phyloP scores from a whole-genome alignment of 768 basidiomycete species.

The Coprinopsis sp. region DNA sequence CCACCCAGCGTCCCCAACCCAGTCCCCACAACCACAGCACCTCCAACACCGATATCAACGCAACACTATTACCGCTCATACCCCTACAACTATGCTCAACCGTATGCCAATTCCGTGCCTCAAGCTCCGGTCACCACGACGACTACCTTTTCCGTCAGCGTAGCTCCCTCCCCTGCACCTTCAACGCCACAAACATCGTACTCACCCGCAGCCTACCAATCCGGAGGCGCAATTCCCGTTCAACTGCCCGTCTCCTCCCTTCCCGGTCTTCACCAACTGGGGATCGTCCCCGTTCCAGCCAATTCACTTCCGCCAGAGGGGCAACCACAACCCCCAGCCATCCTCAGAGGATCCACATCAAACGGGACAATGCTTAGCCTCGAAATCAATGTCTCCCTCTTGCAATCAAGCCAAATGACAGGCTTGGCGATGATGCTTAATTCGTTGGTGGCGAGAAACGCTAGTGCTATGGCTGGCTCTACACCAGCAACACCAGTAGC shows the following conservation, averaged over 20 bases:
- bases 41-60: constrained; percentile 20
- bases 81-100: constrained; percentile 60
- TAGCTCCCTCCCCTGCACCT: constrained; percentile 24
- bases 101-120: constrained; percentile 41
- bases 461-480: constrained; percentile 11
- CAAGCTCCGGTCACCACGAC: constrained; percentile 34
- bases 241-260: constrained; percentile 66
- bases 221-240: constrained; percentile 52
- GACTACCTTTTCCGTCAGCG: constrained; percentile 21
- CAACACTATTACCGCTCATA: constrained; percentile 62
- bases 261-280: constrained; percentile 62
- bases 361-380: constrained; percentile 70
- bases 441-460: constrained; percentile 55
- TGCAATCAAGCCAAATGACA: constrained; percentile 75
- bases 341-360: constrained; percentile 65
- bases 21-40: constrained; percentile 26
- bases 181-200: constrained; percentile 28
- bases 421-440: constrained; percentile 69
- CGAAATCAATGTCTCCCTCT: constrained; percentile 71
- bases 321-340: constrained; percentile 69
- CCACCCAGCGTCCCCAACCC: no score
- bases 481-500: constrained; percentile 9
- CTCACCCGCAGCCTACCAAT: constrained; percentile 33
- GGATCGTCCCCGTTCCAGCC: constrained; percentile 67
- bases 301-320: constrained; percentile 46